These are phyloP conservation scores for Penicillium alfredii DNA, from an alignment of 495 filamentous ascomycete genomes.

Conservation along the genomic window DNA sequence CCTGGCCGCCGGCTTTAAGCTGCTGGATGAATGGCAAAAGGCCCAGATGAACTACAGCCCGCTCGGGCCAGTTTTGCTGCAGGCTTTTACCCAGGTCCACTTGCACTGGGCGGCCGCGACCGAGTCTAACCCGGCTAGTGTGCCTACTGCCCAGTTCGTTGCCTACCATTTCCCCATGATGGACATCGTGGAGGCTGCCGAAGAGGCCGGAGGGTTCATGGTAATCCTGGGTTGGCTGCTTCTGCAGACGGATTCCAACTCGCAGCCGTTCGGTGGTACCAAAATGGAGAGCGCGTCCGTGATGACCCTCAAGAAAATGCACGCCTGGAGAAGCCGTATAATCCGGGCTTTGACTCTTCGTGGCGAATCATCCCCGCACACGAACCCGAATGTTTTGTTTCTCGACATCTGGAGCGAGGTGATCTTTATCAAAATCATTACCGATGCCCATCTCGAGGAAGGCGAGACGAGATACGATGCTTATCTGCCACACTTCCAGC, in stretches of 20 bases:
- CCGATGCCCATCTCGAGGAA: conserved; percentile 4
- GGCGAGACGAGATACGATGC: conserved; percentile 10
- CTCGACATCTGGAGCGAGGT: conserved; percentile 13
- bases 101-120: not conserved
- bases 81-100: not conserved
- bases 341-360: no score
- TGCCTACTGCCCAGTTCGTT: no score
- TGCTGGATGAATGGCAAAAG: conserved; percentile 9
- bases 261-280: no score
- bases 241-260: conserved; percentile 1
- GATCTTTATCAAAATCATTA: conserved; percentile 8
- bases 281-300: no score
- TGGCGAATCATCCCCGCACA: not conserved
- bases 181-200: not conserved
- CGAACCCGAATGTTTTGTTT: conserved; percentile 2
- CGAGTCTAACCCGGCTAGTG: not conserved
- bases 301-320: no score
- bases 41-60: not conserved
- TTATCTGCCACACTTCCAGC: conserved; percentile 7
- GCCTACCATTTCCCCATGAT: no score
- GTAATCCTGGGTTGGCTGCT: conserved; percentile 7
- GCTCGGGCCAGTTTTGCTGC: not conserved
- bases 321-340: no score
- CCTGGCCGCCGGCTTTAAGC: conserved; percentile 6
- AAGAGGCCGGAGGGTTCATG: not conserved